Base-by-base conservation (phyloP, 2,329 filamentous ascomycete species). In the Ophiostoma fasciatum region DNA sequence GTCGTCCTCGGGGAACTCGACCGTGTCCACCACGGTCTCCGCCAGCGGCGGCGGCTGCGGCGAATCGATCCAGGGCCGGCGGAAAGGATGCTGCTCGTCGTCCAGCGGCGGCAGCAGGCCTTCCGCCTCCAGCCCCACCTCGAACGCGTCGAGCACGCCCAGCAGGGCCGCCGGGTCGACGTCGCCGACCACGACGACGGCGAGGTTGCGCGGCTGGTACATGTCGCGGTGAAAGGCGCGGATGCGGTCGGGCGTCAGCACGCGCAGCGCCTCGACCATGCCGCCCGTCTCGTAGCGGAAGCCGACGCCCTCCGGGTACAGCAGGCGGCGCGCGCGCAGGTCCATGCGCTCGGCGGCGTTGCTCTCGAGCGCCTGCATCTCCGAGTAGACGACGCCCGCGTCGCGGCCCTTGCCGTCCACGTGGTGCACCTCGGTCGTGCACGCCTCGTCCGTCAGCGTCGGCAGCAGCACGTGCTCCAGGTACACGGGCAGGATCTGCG, bases 251-350 rank as follows among this genome's bases (percentile, higher is more conserved):
- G 85, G 76, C 0, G 84, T 90, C 31, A 98, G 62, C 4, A 85
- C 75, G 28, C 90, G 77, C 33, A 98, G 66, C 23, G 85, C 80
- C 48, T 94, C 83, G 63, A 92, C 92, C 78, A 94, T 84, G 12
- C 90, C 90, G 11, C 90, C 90, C n/a, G 90, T 98, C 59, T 98
- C 90, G 48, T 94, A 96, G 40, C 88, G 78, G 53, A 94, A 98
- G 3, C 90, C 90, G 37, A 92, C 75, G 31, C 82, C 80, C 54
- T 90, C 75, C 0, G 87, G 87, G 48, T 96, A 98, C 25, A 94
- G 63, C 30, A 90, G 62, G 3, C 82, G 74, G 28, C 82, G 78
- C 35, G 83, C 78, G 45, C 74, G 71, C 39, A 94, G 65, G 45
- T 94, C 83, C 71, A 96, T 94, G 40, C 96, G 72, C 54, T 94